Evolutionary conservation across 345 rosid species (phyloP).

Genomic region (Populus deltoides): DNA sequence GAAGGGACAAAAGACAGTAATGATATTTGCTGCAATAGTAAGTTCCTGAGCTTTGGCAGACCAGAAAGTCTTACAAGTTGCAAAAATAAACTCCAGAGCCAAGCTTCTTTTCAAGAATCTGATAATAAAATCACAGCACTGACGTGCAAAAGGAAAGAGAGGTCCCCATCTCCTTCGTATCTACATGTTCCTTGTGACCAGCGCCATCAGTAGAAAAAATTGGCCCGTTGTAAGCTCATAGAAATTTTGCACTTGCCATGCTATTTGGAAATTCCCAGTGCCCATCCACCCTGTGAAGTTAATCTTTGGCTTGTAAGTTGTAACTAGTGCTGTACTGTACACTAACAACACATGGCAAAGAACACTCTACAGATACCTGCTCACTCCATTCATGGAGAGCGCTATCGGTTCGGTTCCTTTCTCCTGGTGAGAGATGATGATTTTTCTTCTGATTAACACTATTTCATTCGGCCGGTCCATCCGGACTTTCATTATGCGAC

Average conservation of each 20-base stretch:
- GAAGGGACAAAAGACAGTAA: constrained; percentile 21
- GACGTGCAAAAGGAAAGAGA: constrained; percentile 40
- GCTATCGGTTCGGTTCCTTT: too few relatives aligned
- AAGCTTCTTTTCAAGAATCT: constrained; percentile 4
- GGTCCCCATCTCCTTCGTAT: constrained; percentile 23
- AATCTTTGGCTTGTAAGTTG: neutral
- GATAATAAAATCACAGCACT: constrained; percentile 8
- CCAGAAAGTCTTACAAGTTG: neutral
- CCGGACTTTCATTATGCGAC: too few relatives aligned
- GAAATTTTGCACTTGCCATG: neutral
- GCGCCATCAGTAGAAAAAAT: neutral
- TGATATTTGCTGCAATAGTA: neutral
- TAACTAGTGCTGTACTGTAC: neutral
- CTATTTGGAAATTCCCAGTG: too few relatives aligned
- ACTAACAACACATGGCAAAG: neutral
- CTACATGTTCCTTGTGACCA: neutral
- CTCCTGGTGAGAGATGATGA: too few relatives aligned
- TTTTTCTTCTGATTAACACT: too few relatives aligned
- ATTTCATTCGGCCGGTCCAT: too few relatives aligned
- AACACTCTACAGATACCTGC: neutral
- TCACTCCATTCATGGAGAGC: too few relatives aligned
- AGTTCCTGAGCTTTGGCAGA: constrained; percentile 2
- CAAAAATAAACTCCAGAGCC: constrained; percentile 4
- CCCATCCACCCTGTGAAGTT: too few relatives aligned
- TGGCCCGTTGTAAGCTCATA: neutral